Conservation (phyloP, 805 yeast genomes). For the Ogataea degrootiae region DNA sequence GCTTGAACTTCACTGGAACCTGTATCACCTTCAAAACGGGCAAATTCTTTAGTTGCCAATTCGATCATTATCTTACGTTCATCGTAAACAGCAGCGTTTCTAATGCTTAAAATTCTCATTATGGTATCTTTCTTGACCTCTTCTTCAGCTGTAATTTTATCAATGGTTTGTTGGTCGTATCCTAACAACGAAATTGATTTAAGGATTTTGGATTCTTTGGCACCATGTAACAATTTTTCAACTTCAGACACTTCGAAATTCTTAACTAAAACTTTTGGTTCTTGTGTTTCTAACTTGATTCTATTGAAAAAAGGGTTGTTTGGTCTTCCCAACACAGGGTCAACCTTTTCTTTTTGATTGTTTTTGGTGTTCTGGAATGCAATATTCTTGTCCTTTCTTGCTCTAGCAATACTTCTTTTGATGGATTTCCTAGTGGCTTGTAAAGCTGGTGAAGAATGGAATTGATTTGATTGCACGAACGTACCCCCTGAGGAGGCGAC, state of each 20-base stretch:
- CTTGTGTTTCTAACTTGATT: constrained; percentile 59
- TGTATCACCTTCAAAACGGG: constrained; percentile 81
- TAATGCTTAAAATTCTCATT: constrained; percentile 65
- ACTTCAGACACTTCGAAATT: constrained; percentile 60
- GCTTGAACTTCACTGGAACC: constrained; percentile 97
- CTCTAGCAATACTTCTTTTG: constrained; percentile 7
- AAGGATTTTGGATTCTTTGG: constrained; percentile 55
- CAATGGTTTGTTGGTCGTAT: constrained; percentile 16
- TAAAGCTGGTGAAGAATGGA: constrained; percentile 9
- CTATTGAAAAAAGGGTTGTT: constrained; percentile 65
- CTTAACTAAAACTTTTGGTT: constrained; percentile 58
- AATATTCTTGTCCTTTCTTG: constrained; percentile 14
- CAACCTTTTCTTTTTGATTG: constrained; percentile 40
- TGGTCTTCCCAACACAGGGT: constrained; percentile 79
- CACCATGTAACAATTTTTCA: constrained; percentile 73
- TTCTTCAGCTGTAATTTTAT: constrained; percentile 29
- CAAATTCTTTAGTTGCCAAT: constrained; percentile 75
- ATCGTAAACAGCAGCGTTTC: constrained; percentile 61
- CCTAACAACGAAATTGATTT: constrained; percentile 23
- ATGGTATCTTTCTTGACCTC: constrained; percentile 66
- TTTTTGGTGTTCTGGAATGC: constrained; percentile 11
- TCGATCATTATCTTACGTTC: constrained; percentile 51
- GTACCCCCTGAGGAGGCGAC: not conserved
- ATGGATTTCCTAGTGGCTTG: constrained; percentile 9
- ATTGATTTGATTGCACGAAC: constrained; percentile 1